These are phyloP conservation scores for Dissophora ornata DNA, from an alignment of 192 early-diverging fungal species.

Conservation along the genomic window DNA sequence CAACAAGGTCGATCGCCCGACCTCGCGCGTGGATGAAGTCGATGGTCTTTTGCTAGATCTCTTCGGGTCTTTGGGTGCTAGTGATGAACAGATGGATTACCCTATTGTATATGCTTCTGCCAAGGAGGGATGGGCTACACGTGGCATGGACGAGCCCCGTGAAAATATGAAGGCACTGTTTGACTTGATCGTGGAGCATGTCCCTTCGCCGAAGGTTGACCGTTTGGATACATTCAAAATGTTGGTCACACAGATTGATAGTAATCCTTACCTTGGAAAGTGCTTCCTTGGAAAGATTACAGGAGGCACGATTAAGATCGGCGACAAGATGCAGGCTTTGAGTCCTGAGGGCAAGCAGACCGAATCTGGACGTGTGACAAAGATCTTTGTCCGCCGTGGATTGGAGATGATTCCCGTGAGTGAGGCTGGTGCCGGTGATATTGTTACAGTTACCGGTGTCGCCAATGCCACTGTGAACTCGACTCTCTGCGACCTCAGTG, in stretches of 20 bases:
- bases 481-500: conserved; percentile 74
- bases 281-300: conserved; percentile 82
- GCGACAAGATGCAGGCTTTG: conserved; percentile 80
- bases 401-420: conserved; percentile 77
- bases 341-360: conserved; percentile 73
- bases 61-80: conserved; percentile 81
- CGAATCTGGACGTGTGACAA: conserved; percentile 77
- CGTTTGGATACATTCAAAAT: conserved; percentile 76
- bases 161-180: conserved; percentile 74
- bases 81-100: conserved; percentile 84
- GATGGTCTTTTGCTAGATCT: conserved; percentile 85
- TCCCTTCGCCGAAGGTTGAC: conserved; percentile 75
- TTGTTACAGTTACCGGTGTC: conserved; percentile 82
- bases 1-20: conserved; percentile 86
- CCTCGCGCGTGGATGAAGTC: conserved; percentile 80
- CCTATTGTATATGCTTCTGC: conserved; percentile 81
- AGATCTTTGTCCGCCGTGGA: conserved; percentile 80
- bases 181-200: conserved; percentile 76
- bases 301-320: conserved; percentile 74
- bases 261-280: conserved; percentile 86
- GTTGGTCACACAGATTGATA: conserved; percentile 90
- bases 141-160: conserved; percentile 57
- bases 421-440: conserved; percentile 85
- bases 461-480: conserved; percentile 82
- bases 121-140: conserved; percentile 86